A percentile compares a stretch with the other conserved stretches of the same genome.
These are phyloP conservation scores for Chenopodium suecicum DNA, from an alignment of 148 eudicot genomes.

Conservation along the genomic window DNA sequence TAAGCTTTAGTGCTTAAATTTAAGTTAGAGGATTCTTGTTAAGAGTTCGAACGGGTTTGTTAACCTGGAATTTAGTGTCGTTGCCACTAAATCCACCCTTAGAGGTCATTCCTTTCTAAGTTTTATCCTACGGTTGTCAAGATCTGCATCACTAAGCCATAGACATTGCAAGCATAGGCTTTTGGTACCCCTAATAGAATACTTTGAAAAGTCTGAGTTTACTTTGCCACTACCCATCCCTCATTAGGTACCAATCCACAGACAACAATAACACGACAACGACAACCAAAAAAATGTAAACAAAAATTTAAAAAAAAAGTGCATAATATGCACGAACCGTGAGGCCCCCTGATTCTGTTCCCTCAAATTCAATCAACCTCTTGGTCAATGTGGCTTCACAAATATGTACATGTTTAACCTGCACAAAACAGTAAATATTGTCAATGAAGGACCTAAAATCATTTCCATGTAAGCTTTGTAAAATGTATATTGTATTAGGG, in stretches of 20 bases:
- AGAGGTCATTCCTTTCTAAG: too few relatives aligned
- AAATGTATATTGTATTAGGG: neutral
- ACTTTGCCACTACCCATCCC: neutral
- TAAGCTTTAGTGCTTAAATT: too few relatives aligned
- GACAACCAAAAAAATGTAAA: neutral
- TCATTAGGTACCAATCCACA: neutral
- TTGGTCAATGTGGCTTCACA: constrained; percentile 93
- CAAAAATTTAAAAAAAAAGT: neutral
- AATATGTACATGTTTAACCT: constrained; percentile 75
- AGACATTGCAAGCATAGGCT: neutral
- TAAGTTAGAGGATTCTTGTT: too few relatives aligned
- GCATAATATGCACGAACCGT: constrained; percentile 51
- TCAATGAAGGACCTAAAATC: neutral
- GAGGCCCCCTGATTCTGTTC: constrained; percentile 69
- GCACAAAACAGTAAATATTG: constrained; percentile 21
- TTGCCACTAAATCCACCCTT: too few relatives aligned
- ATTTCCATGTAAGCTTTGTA: neutral
- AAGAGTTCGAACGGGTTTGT: too few relatives aligned
- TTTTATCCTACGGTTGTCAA: too few relatives aligned
- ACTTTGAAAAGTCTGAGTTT: neutral
- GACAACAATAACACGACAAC: neutral
- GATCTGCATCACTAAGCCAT: neutral
- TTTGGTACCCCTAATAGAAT: neutral
- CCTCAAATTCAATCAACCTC: constrained; percentile 89
- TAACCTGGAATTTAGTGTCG: too few relatives aligned